phyloP scores from a whole-genome alignment of 2,329 filamentous ascomycete species.

The Xylariomycetidae sp. region DNA sequence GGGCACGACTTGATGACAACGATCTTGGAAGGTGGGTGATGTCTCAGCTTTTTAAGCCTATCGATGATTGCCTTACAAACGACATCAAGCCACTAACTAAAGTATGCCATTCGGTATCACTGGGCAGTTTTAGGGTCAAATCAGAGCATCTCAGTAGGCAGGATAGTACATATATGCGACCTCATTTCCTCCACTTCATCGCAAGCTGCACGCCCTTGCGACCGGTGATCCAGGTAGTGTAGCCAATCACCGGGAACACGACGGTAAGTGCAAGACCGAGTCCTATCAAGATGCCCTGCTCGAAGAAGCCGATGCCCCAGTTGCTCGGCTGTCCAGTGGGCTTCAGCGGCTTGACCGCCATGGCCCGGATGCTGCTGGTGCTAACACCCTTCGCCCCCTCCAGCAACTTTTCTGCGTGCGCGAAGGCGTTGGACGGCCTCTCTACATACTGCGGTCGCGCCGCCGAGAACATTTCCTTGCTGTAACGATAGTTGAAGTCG shows the following conservation, averaged over 20 bases:
- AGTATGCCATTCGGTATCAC: no score
- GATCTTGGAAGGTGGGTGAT: no score
- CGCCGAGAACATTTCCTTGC: slow-evolving; percentile 35
- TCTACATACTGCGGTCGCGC: slow-evolving; percentile 36
- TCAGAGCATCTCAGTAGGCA: no score
- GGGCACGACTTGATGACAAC: no score
- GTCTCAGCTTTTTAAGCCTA: no score
- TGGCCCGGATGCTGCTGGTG: slow-evolving; percentile 9
- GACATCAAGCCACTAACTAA: no score
- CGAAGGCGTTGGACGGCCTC: slow-evolving; percentile 6
- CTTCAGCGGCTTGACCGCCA: slow-evolving; percentile 22
- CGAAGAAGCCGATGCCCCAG: slow-evolving; percentile 38
- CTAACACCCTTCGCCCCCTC: slow-evolving; percentile 12
- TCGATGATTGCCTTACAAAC: no score
- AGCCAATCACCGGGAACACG: slow-evolving; percentile 7
- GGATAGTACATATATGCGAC: no score
- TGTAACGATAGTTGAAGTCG: slow-evolving; percentile 32
- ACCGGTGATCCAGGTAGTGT: slow-evolving; percentile 9
- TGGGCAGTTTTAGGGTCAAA: no score
- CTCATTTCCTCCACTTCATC: slow-evolving; percentile 6
- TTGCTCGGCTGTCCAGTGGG: slow-evolving; percentile 29
- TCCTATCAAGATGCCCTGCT: slow-evolving; percentile 38
- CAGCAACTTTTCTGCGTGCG: slow-evolving; percentile 13
- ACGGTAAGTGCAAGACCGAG: slow-evolving; percentile 18
- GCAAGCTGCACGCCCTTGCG: slow-evolving; percentile 8